phyloP scores from a whole-genome alignment of 345 rosid genomes.

The Arabis alpina region DNA sequence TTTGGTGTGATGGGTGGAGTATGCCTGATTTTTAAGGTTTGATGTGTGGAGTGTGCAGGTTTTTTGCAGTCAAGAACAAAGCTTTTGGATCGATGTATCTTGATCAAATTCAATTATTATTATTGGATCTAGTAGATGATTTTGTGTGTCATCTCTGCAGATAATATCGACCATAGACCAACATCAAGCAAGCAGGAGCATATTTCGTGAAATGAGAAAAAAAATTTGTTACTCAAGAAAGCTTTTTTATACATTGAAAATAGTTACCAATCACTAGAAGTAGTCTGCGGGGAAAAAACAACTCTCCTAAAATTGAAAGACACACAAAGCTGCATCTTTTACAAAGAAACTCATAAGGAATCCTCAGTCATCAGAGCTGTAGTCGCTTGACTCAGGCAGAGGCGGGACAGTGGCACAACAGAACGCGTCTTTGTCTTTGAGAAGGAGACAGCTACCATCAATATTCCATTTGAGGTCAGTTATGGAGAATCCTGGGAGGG shows the following conservation, averaged over 20 bases:
- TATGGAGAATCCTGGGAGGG: slow-evolving; percentile 68
- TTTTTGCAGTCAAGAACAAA: slow-evolving; percentile 12
- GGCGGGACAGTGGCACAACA: slow-evolving; percentile 83
- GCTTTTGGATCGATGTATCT: slow-evolving; percentile 9
- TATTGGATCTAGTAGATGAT: slow-evolving; percentile 23
- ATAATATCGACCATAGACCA: slow-evolving; percentile 57
- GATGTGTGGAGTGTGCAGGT: too few relatives aligned
- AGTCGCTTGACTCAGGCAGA: slow-evolving; percentile 79
- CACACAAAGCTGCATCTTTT: slow-evolving; percentile 25
- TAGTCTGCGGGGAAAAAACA: background rate
- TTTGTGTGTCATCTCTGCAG: background rate
- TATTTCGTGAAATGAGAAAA: slow-evolving; percentile 55
- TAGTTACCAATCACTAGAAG: slow-evolving; percentile 17
- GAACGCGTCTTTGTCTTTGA: slow-evolving; percentile 89
- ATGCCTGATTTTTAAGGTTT: slow-evolving; percentile 41
- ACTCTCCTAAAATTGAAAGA: slow-evolving; percentile 15
- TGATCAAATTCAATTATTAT: slow-evolving; percentile 15
- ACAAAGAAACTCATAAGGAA: slow-evolving; percentile 23
- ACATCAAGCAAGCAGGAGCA: slow-evolving; percentile 70
- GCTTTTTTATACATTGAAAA: slow-evolving; percentile 35
- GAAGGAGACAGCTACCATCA: slow-evolving; percentile 89
- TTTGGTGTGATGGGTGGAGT: background rate
- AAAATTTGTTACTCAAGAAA: slow-evolving; percentile 21
- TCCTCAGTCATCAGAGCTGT: slow-evolving; percentile 81
- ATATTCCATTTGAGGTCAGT: slow-evolving; percentile 88